These are phyloP conservation scores for Trichodelitschia bisporula DNA, from an alignment of 495 filamentous ascomycete species.

Conservation along the genomic window DNA sequence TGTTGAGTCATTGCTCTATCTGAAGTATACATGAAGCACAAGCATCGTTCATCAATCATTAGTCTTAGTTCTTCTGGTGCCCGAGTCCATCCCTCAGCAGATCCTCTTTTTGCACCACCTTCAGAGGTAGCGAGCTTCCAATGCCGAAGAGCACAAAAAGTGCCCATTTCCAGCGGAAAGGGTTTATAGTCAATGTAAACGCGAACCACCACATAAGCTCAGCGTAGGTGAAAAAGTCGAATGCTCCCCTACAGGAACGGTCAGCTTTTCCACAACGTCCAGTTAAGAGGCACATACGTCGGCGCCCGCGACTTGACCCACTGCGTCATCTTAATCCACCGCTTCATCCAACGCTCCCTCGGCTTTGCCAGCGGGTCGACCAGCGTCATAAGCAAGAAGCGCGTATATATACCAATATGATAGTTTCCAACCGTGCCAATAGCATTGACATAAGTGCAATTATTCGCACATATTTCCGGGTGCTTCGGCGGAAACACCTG, in stretches of 20 bases:
- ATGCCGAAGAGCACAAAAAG: slow-evolving; percentile 61
- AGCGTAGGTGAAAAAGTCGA: slow-evolving; percentile 74
- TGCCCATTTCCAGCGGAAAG: slow-evolving; percentile 64
- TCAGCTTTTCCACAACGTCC: background rate
- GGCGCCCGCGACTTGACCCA: slow-evolving; percentile 42
- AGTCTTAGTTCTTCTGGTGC: too few relatives aligned
- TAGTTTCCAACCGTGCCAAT: slow-evolving; percentile 68
- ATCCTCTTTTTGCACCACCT: slow-evolving; percentile 41
- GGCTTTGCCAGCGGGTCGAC: slow-evolving; percentile 54
- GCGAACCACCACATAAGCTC: slow-evolving; percentile 71
- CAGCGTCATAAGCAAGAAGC: slow-evolving; percentile 67
- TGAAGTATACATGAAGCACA: too few relatives aligned
- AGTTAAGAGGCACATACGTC: slow-evolving; percentile 7
- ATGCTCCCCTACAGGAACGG: slow-evolving; percentile 27
- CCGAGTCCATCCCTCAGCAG: slow-evolving; percentile 7
- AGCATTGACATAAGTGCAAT: slow-evolving; percentile 61
- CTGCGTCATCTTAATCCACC: slow-evolving; percentile 72
- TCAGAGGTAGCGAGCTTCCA: slow-evolving; percentile 36
- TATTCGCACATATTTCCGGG: slow-evolving; percentile 47
- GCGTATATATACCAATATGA: slow-evolving; percentile 74
- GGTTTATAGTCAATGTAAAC: slow-evolving; percentile 55
- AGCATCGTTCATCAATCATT: too few relatives aligned
- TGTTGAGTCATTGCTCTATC: too few relatives aligned
- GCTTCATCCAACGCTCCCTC: slow-evolving; percentile 46
- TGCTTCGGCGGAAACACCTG: slow-evolving; percentile 44